phyloP scores from a whole-genome alignment of 2,329 filamentous ascomycete species.

The Calonectria pseudoturangicola region DNA sequence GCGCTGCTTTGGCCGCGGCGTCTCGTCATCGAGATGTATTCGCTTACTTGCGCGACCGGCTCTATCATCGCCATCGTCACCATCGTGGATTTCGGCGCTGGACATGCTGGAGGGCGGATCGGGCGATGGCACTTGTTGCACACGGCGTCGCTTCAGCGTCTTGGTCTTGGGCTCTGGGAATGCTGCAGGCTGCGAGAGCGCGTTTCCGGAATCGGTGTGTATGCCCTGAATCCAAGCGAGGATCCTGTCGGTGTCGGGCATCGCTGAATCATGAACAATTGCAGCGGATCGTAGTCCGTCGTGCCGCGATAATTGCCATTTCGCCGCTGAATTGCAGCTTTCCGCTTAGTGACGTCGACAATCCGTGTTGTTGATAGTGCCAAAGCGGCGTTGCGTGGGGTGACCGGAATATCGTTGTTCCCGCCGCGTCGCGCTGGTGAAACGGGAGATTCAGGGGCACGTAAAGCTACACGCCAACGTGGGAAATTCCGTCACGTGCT shows the following conservation, averaged over 20 bases:
- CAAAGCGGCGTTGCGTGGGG: background rate
- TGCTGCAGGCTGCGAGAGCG: background rate
- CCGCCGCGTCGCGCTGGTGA: background rate
- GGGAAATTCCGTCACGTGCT: too few species aligned
- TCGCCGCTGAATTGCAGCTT: background rate
- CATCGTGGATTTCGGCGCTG: background rate
- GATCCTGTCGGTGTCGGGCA: background rate
- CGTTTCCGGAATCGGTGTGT: background rate
- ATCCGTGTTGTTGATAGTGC: background rate
- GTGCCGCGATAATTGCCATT: background rate
- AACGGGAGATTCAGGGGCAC: background rate
- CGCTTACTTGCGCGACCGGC: constrained; percentile 13
- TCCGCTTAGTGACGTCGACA: background rate
- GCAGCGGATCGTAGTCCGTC: background rate
- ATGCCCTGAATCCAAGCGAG: constrained; percentile 26
- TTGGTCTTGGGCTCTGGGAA: background rate
- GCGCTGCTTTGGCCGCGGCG: constrained; percentile 11
- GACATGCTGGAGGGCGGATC: constrained; percentile 15
- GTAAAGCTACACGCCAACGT: background rate
- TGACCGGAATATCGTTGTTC: constrained; percentile 8
- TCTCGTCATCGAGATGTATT: constrained; percentile 15
- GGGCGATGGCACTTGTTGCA: constrained; percentile 19
- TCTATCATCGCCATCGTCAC: background rate
- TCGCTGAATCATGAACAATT: background rate
- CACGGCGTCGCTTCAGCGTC: constrained; percentile 20